Conservation (phyloP, 495 filamentous ascomycete genomes). For the Geopyxis carbonaria region DNA sequence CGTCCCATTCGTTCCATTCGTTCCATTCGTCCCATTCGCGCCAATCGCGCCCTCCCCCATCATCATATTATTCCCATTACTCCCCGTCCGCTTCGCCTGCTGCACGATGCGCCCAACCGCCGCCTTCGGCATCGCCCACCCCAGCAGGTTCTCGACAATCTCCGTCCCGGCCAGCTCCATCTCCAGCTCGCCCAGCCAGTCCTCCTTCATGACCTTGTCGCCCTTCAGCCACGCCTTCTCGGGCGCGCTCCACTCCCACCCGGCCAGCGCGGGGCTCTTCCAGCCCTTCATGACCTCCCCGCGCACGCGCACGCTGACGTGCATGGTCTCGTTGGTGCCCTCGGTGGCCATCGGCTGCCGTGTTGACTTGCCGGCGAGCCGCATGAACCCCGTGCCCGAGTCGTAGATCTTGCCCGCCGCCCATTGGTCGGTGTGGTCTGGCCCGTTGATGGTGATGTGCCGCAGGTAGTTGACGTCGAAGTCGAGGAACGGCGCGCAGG, state of each 20-base stretch:
- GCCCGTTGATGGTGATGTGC: conserved; percentile 13
- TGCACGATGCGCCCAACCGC: no score
- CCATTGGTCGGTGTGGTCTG: conserved; percentile 16
- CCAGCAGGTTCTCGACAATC: conserved; percentile 14
- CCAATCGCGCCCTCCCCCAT: no score
- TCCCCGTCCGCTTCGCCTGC: no score
- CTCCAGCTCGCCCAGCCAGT: conserved; percentile 13
- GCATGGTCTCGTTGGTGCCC: conserved; percentile 15
- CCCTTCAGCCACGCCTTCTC: conserved; percentile 7
- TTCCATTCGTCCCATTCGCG: no score
- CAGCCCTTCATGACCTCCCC: conserved; percentile 7
- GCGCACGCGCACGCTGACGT: conserved; percentile 11
- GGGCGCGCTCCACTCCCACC: conserved; percentile 12
- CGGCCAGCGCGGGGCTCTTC: conserved; percentile 11
- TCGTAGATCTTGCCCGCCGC: conserved; percentile 18
- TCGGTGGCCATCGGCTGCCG: neutral
- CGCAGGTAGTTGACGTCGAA: conserved; percentile 20
- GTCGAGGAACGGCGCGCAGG: conserved; percentile 18
- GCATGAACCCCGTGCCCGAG: conserved; percentile 13
- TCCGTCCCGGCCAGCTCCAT: conserved; percentile 13
- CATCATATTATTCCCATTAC: no score
- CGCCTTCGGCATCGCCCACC: conserved; percentile 6
- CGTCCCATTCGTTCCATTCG: no score
- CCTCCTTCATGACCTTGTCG: conserved; percentile 9
- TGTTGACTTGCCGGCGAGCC: conserved; percentile 7